phyloP scores from a whole-genome alignment of 768 basidiomycete species.

The Mycena polygramma region DNA sequence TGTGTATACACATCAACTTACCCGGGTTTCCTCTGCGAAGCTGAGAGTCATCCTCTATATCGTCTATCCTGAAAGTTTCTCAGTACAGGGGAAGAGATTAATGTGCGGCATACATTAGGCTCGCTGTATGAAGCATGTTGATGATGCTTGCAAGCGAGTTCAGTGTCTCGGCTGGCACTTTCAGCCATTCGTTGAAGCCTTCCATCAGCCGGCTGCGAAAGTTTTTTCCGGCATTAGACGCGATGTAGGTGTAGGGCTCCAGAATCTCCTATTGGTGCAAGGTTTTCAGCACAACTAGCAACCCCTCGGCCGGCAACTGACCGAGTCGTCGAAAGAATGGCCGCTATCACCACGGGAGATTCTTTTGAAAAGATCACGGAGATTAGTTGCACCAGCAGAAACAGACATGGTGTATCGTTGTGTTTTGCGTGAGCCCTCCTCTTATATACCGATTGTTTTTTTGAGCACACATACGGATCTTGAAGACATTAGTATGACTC shows the following conservation, averaged over 20 bases:
- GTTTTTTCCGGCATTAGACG: constrained; percentile 90
- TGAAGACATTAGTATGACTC: too few species aligned
- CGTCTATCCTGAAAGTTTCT: constrained; percentile 76
- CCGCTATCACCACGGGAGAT: too few species aligned
- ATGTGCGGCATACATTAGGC: constrained; percentile 74
- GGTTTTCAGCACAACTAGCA: too few species aligned
- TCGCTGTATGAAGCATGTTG: constrained; percentile 94
- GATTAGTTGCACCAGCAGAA: too few species aligned
- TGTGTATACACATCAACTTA: constrained; percentile 38
- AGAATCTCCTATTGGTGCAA: too few species aligned
- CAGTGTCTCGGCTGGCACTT: constrained; percentile 82
- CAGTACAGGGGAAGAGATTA: not conserved
- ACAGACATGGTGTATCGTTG: too few species aligned
- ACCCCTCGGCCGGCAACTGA: too few species aligned
- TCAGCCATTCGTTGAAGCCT: constrained; percentile 93
- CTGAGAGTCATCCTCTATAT: constrained; percentile 93
- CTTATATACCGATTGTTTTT: too few species aligned
- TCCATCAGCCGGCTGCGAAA: constrained; percentile 88
- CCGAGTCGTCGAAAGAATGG: too few species aligned
- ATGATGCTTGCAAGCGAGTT: constrained; percentile 84
- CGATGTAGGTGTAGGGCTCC: constrained; percentile 90
- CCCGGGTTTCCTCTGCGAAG: constrained; percentile 89
- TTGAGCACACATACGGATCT: too few species aligned
- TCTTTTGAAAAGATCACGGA: too few species aligned
- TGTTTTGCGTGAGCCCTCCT: too few species aligned